Percentiles rank a stretch among this genome's conserved stretches.
These are phyloP conservation scores for Saturnispora zaruensis DNA, from an alignment of 805 yeast species.

Conservation along the genomic window DNA sequence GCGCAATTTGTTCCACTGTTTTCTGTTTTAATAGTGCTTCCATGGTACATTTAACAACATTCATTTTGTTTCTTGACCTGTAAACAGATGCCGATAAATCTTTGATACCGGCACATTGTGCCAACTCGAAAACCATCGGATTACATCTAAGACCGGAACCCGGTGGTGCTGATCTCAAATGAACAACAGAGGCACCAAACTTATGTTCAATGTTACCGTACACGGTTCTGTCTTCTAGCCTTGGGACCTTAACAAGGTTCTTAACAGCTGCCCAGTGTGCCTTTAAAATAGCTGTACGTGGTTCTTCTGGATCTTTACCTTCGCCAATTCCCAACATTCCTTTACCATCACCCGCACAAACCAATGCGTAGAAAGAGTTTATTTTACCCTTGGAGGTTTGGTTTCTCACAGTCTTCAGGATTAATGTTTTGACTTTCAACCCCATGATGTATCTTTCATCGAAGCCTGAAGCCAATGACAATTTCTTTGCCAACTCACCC, in stretches of 20 bases:
- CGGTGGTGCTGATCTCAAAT: constrained; percentile 79
- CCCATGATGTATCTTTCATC: constrained; percentile 51
- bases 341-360: constrained; percentile 84
- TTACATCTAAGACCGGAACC: constrained; percentile 92
- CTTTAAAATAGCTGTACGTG: constrained; percentile 64
- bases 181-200: constrained; percentile 78
- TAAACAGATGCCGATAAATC: constrained; percentile 88
- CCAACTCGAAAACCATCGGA: constrained; percentile 81
- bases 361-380: constrained; percentile 70
- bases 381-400: constrained; percentile 92
- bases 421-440: constrained; percentile 56
- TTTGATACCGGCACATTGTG: constrained; percentile 88
- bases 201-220: constrained; percentile 75
- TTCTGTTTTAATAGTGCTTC: constrained; percentile 77
- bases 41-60: constrained; percentile 81
- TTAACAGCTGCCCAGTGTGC: constrained; percentile 94
- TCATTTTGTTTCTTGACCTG: constrained; percentile 90
- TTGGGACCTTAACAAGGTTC: constrained; percentile 70
- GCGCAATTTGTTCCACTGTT: constrained; percentile 79
- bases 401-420: constrained; percentile 75
- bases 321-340: constrained; percentile 95
- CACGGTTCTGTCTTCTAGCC: constrained; percentile 87
- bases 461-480: constrained; percentile 59
- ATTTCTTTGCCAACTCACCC: constrained; percentile 40
- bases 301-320: constrained; percentile 78